Evolutionary conservation across 2,329 filamentous ascomycete species (phyloP), one percentile per base, ranked within the genome.

Genomic region (Harringtonia lauricola): DNA sequence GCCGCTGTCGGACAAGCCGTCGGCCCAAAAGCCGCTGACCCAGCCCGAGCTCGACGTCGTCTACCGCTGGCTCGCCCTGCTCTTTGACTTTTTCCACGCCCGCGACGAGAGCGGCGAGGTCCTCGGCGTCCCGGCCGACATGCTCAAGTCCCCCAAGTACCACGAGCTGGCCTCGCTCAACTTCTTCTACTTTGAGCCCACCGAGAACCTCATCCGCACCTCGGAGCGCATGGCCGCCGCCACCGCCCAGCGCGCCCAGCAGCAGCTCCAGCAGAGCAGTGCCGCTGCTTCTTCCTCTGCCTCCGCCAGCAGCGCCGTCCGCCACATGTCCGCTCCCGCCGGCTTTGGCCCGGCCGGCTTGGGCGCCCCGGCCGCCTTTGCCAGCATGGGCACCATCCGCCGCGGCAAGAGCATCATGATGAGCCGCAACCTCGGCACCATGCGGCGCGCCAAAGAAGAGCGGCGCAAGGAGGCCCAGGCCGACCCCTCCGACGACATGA

Each of bases 401-500:
- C 68, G 79, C 43, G 75, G 78, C 52, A 79, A 82, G 75, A 86
- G 81, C 51, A 94, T 98, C 62, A 88, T 98, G 85, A 81, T 95
- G 64, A 87, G 79, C 54, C 81, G 90, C 45, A 98, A 96, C 59
- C 66, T 98, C 43, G 92, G 92, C 37, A 96, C 92, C 8, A 96
- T 98, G 88, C 83, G 81, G 54, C 86, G 90, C 58, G 88, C 86
- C 34, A 96, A 96, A 64, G 88, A 95, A 60, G 90, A 95, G 64
- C 95, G 94, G 67, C 75, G 92, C 50, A 88, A 89, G 54, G 90
- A 96, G 60, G 87, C 88, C 2, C 92, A 98, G 59, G 90, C 92
- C 1, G 92, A 96, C 59, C 90, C 92, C 2, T 95, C 83, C 59
- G 92, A 98, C 61, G 92, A 98, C 59, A 96, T 96, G 85, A 96